Base-by-base conservation (phyloP, 2,329 filamentous ascomycete genomes). In the Incumbomyces lentus region DNA sequence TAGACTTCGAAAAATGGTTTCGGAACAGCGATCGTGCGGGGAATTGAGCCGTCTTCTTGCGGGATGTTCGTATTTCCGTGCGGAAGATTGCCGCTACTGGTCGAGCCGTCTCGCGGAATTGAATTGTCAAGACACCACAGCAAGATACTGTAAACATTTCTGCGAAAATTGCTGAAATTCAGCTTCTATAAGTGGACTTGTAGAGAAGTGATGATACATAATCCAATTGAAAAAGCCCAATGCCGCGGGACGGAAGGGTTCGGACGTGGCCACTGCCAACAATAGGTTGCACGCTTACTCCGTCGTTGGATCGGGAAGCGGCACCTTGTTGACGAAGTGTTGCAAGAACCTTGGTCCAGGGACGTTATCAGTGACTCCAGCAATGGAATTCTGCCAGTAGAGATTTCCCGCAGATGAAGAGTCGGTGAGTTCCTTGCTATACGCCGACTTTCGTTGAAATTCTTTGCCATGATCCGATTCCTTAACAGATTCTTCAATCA, bases 301-400 rank as follows among this genome's bases (percentile, higher is more conserved):
- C 22, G 26, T n/a, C n/a, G 18, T 41, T 16, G 29, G n/a, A 13
- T 19, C 40, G 33, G 29, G 14, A 35, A 44, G 41, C 3, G 31
- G 33, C 16, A 12, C 19, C 17, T 44, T 19, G 10, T 13, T 31
- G 16, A 44, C n/a, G 17, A 44, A 44, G 33, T 42, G 40, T 26
- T 42, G 40, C 29, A 33, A 33, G 19, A 50, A 47, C 22, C 47
- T 50, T 32, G 49, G 45, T 26, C 46, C 49, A 22, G 38, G 44
- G 16, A 49, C 18, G n/a, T 49, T 45, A 41, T 51, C 49, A 14
- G 52, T 54, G 14, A 53, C 39, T 1, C 48, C 50, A 37, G 46
- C 37, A 32, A 54, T 42, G 19, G 41, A 37, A 34, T 53, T 54
- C 39, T 49, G 44, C 52, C 50, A 52, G 44, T 52, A 52, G 31